These are phyloP conservation scores for Styphnolobium japonicum DNA, from an alignment of 306 rosid genomes.

Conservation along the genomic window DNA sequence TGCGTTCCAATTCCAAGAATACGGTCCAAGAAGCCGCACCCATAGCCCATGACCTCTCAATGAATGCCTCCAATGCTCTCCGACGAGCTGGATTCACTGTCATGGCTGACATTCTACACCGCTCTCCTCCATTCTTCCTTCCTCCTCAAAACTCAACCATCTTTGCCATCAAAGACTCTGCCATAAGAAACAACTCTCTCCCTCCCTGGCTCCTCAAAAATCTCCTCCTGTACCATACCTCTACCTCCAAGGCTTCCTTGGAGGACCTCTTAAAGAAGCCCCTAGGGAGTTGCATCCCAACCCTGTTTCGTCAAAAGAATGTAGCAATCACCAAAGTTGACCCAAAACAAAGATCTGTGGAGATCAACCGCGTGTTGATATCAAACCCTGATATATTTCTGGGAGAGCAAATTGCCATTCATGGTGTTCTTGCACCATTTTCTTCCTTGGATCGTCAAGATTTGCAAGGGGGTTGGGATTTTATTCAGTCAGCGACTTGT, in stretches of 20 bases:
- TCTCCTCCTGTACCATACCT: slow-evolving; percentile 50
- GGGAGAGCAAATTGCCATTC: slow-evolving; percentile 42
- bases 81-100: slow-evolving; percentile 48
- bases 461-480: slow-evolving; percentile 31
- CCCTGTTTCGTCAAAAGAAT: slow-evolving; percentile 42
- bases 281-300: slow-evolving; percentile 44
- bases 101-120: slow-evolving; percentile 58
- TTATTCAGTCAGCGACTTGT: slow-evolving; percentile 39
- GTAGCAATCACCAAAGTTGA: slow-evolving; percentile 41
- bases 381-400: slow-evolving; percentile 63
- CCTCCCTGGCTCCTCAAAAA: slow-evolving; percentile 55
- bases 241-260: slow-evolving; percentile 10
- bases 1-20: slow-evolving; percentile 33
- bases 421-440: slow-evolving; percentile 68
- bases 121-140: slow-evolving; percentile 58
- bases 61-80: slow-evolving; percentile 53
- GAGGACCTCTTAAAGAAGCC: slow-evolving; percentile 25
- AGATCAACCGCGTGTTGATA: slow-evolving; percentile 58
- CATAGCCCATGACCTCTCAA: slow-evolving; percentile 28
- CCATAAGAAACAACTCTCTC: slow-evolving; percentile 35
- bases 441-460: slow-evolving; percentile 37
- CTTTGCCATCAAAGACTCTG: slow-evolving; percentile 41
- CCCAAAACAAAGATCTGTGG: slow-evolving; percentile 21
- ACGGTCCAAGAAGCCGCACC: slow-evolving; percentile 23
- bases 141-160: slow-evolving; percentile 33